These are phyloP conservation scores for Diaporthe sp. DNA, from an alignment of 2,329 filamentous ascomycete genomes.

Conservation along the genomic window DNA sequence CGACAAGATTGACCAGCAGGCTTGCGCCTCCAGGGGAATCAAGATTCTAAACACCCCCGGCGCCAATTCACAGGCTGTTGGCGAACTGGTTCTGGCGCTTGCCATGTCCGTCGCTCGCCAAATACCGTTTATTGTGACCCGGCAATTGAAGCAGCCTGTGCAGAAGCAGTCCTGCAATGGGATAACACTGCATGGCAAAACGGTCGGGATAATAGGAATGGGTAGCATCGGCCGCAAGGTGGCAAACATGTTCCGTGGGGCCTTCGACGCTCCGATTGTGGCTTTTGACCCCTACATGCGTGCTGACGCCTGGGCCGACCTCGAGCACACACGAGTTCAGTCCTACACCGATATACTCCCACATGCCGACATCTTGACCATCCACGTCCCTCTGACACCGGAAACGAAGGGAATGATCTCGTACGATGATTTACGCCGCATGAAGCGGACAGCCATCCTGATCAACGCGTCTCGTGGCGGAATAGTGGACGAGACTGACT, in stretches of 20 bases:
- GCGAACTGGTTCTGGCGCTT: constrained; percentile 51
- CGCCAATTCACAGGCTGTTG: constrained; percentile 51
- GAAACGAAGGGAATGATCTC: constrained; percentile 50
- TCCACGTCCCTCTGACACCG: constrained; percentile 51
- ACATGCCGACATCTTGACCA: constrained; percentile 50
- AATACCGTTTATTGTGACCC: constrained; percentile 48
- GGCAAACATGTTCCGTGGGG: constrained; percentile 53
- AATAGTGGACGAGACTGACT: constrained; percentile 50
- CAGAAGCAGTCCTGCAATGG: constrained; percentile 48
- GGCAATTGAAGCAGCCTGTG: constrained; percentile 45
- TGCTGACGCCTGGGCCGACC: constrained; percentile 41
- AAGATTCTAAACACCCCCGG: constrained; percentile 47
- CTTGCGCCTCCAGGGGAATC: constrained; percentile 44
- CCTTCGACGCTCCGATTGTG: constrained; percentile 49
- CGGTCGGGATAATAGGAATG: constrained; percentile 55
- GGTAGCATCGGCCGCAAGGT: constrained; percentile 53
- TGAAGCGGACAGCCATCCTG: constrained; percentile 50
- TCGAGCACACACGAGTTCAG: constrained; percentile 47
- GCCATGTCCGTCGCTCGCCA: constrained; percentile 50
- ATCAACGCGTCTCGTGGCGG: constrained; percentile 52
- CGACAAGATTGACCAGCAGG: constrained; percentile 49
- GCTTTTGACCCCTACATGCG: constrained; percentile 53
- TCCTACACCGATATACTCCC: constrained; percentile 50
- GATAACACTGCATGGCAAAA: constrained; percentile 50
- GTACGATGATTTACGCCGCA: constrained; percentile 45